These are phyloP conservation scores for Auriscalpium microsporum DNA, from an alignment of 768 basidiomycete genomes.

Conservation along the genomic window DNA sequence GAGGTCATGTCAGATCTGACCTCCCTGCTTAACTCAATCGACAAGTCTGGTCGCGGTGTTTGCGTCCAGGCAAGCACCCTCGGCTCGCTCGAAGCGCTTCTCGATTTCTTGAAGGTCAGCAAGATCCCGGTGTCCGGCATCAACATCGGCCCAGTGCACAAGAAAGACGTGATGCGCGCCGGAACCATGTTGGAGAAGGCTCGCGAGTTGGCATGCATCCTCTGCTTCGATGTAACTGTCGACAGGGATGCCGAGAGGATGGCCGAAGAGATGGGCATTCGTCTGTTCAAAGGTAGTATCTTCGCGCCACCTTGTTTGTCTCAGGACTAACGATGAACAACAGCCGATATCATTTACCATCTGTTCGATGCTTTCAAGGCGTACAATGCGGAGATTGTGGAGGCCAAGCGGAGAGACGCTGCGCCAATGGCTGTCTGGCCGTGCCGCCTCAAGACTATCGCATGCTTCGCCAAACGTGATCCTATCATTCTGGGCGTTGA, in stretches of 20 bases:
- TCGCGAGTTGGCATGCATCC: slow-evolving; percentile 88
- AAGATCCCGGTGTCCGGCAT: slow-evolving; percentile 97
- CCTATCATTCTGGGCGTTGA: slow-evolving; percentile 97
- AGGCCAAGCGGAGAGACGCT: slow-evolving; percentile 87
- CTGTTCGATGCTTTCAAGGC: slow-evolving; percentile 93
- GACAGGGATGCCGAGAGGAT: slow-evolving; percentile 89
- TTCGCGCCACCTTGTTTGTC: background rate
- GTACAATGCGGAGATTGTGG: slow-evolving; percentile 85
- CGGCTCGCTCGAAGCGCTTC: slow-evolving; percentile 90
- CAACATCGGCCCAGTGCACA: slow-evolving; percentile 95
- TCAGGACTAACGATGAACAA: background rate
- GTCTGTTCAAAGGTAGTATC: slow-evolving; percentile 79
- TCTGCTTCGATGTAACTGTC: slow-evolving; percentile 92
- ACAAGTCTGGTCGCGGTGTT: slow-evolving; percentile 93
- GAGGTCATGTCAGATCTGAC: slow-evolving; percentile 97
- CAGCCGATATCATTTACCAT: slow-evolving; percentile 98
- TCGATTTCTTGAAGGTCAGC: slow-evolving; percentile 90
- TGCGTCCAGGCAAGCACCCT: slow-evolving; percentile 97
- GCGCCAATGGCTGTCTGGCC: slow-evolving; percentile 97
- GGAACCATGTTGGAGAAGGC: slow-evolving; percentile 94
- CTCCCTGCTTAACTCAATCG: slow-evolving; percentile 78
- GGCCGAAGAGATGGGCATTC: slow-evolving; percentile 91
- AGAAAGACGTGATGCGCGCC: slow-evolving; percentile 87
- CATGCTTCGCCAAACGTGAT: slow-evolving; percentile 94
- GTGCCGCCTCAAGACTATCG: slow-evolving; percentile 84